Evolutionary conservation across 2,329 filamentous ascomycete species (phyloP), one percentile per base, ranked within the genome.

Genomic region (Fusarium fracticaudum): DNA sequence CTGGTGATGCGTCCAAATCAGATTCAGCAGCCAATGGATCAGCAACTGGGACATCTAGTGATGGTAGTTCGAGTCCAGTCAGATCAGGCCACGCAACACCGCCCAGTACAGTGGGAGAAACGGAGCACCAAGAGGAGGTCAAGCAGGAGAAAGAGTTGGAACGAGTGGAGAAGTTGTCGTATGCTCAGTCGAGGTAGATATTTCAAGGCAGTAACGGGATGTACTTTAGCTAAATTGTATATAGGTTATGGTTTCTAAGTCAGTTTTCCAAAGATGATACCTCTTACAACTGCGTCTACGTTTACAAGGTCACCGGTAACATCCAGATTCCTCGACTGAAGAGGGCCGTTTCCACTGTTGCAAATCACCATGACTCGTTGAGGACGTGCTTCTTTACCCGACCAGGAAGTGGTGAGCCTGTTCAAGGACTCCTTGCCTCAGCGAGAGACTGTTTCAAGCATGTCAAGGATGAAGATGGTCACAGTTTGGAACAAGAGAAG

Each of bases 191-290:
- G 38, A 62, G 60, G 60, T 62, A 62, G 60, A 62, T 24, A 5
- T 38, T 6, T 14, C 33, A 38, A 3, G 18, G 33, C 15, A 29
- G 31, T 17, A 7, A 37, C 12, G 8, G 5, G 17, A 22, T 29
- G 26, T 44, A 29, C 20, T 33, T 45, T 62, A 57, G 50, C 60
- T 62, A 62, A 62, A 54, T 41, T 38, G 24, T 62, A 40, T 45
- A 62, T 57, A 62, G 60, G 37, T 26, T 62, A 57, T 62, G 60
- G 60, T 57, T 62, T 18, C 7, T 62, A 62, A 57, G 60, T 29
- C 50, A 62, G 6, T 57, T 62, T 17, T 62, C 60, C 12, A 45
- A 62, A 57, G 50, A 62, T 20, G n/a, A 24, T 3, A 57, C 60
- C 2, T 62, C 60, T 0, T 62, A 62, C 20, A 62, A 62, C 38